phyloP scores from a whole-genome alignment of 306 rosid species.

The Urtica urens region DNA sequence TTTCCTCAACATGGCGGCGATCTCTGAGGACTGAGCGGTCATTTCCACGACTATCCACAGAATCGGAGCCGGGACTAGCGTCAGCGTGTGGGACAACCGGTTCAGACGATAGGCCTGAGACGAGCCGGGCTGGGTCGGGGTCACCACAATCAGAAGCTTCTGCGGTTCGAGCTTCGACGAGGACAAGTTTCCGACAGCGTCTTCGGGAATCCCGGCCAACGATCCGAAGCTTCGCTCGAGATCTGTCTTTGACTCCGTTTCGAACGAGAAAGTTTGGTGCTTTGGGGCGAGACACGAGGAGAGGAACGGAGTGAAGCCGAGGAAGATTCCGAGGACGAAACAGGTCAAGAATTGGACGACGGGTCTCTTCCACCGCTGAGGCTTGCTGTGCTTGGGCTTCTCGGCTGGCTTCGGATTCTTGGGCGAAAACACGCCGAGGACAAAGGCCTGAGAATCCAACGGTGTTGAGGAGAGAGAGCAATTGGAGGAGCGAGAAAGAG shows the following conservation, averaged over 20 bases:
- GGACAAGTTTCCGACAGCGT: constrained; percentile 14
- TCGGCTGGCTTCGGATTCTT: constrained; percentile 50
- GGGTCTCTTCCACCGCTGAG: constrained; percentile 56
- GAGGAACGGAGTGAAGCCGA: constrained; percentile 57
- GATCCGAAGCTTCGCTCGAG: constrained; percentile 16
- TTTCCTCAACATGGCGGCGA: constrained; percentile 55
- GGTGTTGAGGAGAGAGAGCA: constrained; percentile 29
- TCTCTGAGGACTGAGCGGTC: constrained; percentile 73
- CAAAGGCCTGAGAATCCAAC: constrained; percentile 35
- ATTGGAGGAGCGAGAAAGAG: constrained; percentile 57
- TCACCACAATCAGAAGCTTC: constrained; percentile 74
- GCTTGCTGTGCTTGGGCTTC: constrained; percentile 52
- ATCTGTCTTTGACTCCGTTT: constrained; percentile 29
- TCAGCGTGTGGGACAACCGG: constrained; percentile 56
- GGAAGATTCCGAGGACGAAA: constrained; percentile 56
- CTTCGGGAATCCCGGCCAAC: constrained; percentile 14
- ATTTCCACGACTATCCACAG: constrained; percentile 87
- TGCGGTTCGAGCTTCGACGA: constrained; percentile 29
- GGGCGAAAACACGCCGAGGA: constrained; percentile 38
- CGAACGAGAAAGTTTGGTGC: constrained; percentile 54
- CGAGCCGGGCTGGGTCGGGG: constrained; percentile 42
- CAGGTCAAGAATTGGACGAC: constrained; percentile 56
- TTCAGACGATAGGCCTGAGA: constrained; percentile 67
- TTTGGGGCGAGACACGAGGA: constrained; percentile 43
- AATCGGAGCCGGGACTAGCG: constrained; percentile 49